A percentile compares a stretch with the other conserved stretches of the same genome.
phyloP scores from a whole-genome alignment of 345 rosid genomes.

The Lenwebbia sp. region DNA sequence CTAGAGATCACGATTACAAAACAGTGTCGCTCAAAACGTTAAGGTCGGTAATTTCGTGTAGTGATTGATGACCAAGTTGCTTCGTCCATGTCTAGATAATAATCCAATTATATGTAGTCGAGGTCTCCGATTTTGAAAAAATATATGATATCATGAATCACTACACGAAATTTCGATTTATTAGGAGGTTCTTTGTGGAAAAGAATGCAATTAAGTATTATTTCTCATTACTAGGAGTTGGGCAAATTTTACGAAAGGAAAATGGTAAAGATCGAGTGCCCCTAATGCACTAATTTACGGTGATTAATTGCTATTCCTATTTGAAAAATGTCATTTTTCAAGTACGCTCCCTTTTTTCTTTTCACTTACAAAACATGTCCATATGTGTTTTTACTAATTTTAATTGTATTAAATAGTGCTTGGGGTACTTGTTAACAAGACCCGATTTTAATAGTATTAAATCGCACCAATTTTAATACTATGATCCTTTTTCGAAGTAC shows the following conservation, averaged over 20 bases:
- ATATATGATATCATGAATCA: not conserved
- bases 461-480: too few species aligned
- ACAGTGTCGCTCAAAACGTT: rapidly evolving
- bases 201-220: not conserved
- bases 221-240: not conserved
- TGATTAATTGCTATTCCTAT: not conserved
- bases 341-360: not conserved
- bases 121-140: not conserved
- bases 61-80: not conserved
- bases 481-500: too few species aligned
- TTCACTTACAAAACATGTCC: not conserved
- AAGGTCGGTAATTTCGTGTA: not conserved
- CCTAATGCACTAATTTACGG: not conserved
- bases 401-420: not conserved
- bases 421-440: not conserved
- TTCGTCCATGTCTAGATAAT: not conserved
- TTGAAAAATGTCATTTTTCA: not conserved
- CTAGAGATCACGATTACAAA: not conserved
- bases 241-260: not conserved
- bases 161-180: not conserved
- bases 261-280: not conserved
- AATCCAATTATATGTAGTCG: not conserved
- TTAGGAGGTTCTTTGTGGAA: not conserved
- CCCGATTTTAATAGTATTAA: not conserved
- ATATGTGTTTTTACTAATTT: not conserved